Evolutionary conservation across 148 eudicot genomes (phyloP), one percentile per base, ranked within the genome.

Genomic region (Spergularia marina): DNA sequence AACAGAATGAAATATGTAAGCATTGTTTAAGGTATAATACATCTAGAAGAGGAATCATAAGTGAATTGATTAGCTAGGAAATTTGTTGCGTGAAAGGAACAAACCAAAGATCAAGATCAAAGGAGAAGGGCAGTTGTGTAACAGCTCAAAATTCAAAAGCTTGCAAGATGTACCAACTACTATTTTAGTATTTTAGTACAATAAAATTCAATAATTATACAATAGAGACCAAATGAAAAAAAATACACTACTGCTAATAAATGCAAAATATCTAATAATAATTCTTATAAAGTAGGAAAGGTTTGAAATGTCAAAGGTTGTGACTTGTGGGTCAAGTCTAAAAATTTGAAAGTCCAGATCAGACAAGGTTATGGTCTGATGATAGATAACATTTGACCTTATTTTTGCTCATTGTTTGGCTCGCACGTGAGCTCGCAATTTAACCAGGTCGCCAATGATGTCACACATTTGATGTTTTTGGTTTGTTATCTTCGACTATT

Each of bases 51-150:
- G 53, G 1, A 11, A 57, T 25, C 25, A 15, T 10, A 52, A 20
- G 36, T 0, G 64, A 61, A 10, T 2, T 15, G 6, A n/a, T 18
- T n/a, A 12, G 59, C 55, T 4, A 51, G 25, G 65, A 65, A 78
- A 57, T 66, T 11, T 53, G 61, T 78, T 66, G 65, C 81, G 81
- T 78, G 69, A 69, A 67, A 73, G 81, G 14, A 73, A 78, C 73
- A 72, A 55, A 63, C 30, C 14, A 71, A 20, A 11, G 30, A 16
- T 36, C 10, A 74, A 63, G 52, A 16, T 65, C 41, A 10, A 21
- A 64, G 34, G 52, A 18, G 25, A 30, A 12, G 17, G 12, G 12
- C 23, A 61, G 52, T 64, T 78, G 69, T 63, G 54, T 18, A 8
- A 73, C 72, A 78, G 60, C 77, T 73, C 68, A 73, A 64, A 39